Evolutionary conservation across 257 asterid species (phyloP).

Genomic region (Primulina huaijiensis): DNA sequence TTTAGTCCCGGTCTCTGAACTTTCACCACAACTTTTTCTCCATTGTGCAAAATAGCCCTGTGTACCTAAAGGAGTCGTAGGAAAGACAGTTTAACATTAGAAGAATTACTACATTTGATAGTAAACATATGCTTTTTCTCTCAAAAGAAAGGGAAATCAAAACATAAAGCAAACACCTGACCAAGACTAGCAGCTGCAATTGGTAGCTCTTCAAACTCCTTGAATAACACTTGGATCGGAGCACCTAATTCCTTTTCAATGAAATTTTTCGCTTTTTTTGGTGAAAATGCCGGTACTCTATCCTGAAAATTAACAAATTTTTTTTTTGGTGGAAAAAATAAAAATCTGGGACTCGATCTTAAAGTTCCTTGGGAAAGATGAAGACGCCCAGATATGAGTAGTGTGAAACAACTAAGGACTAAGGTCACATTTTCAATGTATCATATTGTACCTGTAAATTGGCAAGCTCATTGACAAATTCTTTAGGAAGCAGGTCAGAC

Average conservation of each 20-base stretch:
- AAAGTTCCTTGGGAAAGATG: neutral
- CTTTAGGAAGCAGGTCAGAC: slow-evolving; percentile 89
- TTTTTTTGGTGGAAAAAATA: neutral
- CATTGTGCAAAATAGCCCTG: slow-evolving; percentile 86
- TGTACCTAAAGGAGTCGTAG: slow-evolving; percentile 60
- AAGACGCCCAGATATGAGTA: neutral
- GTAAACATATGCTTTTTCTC: neutral
- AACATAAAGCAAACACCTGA: slow-evolving; percentile 74
- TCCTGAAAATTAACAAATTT: slow-evolving; percentile 52
- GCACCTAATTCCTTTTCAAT: slow-evolving; percentile 86
- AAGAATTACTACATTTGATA: neutral
- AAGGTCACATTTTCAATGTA: neutral
- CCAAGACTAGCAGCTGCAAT: slow-evolving; percentile 99
- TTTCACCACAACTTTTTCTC: slow-evolving; percentile 84
- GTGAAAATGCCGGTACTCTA: slow-evolving; percentile 92
- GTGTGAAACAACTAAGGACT: neutral
- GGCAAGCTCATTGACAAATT: slow-evolving; percentile 92
- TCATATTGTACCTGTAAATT: slow-evolving; percentile 69
- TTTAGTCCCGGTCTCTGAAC: slow-evolving; percentile 95
- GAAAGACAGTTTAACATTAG: slow-evolving; percentile 32
- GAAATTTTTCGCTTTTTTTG: slow-evolving; percentile 62
- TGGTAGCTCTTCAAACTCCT: slow-evolving; percentile 87
- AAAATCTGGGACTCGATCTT: slow-evolving; percentile 10
- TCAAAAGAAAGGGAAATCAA: slow-evolving; percentile 12
- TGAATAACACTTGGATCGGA: slow-evolving; percentile 58